These are phyloP conservation scores for Daldinia childiae DNA, from an alignment of 495 filamentous ascomycete species.

Conservation along the genomic window DNA sequence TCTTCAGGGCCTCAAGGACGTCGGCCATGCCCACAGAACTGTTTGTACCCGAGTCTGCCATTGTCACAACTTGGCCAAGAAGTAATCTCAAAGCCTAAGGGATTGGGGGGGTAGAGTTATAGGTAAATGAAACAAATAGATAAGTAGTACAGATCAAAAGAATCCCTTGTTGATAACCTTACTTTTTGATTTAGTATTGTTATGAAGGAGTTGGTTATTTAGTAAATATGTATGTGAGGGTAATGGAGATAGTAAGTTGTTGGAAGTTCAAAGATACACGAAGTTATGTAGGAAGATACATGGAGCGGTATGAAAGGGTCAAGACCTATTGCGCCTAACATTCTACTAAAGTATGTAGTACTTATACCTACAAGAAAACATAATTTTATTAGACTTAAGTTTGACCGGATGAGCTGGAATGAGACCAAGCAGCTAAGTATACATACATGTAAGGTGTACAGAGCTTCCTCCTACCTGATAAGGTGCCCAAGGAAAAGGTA, in stretches of 20 bases:
- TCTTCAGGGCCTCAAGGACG: conserved; percentile 61
- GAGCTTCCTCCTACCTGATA: conserved; percentile 27
- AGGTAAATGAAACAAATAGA: conserved; percentile 9
- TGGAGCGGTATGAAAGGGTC: conserved; percentile 16
- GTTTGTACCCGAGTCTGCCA: conserved; percentile 38
- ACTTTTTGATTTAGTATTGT: background rate
- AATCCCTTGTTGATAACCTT: conserved; percentile 4
- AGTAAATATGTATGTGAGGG: background rate
- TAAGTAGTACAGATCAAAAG: background rate
- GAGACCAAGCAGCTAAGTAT: conserved; percentile 18
- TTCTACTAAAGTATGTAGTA: conserved; percentile 30
- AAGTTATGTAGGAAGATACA: background rate
- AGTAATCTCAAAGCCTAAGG: conserved; percentile 10
- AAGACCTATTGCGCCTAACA: conserved; percentile 32
- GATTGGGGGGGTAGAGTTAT: background rate
- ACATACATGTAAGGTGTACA: conserved; percentile 13
- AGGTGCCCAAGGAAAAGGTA: conserved; percentile 29
- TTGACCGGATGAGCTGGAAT: conserved; percentile 25
- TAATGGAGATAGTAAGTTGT: background rate
- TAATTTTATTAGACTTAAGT: conserved; percentile 6
- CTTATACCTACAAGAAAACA: conserved; percentile 2
- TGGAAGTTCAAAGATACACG: background rate
- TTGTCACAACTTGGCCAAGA: conserved; percentile 25
- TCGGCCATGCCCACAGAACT: conserved; percentile 54
- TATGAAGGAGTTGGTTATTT: background rate